These are phyloP conservation scores for Acanthamoeba royreba DNA, from an alignment of 208 protist species.

Conservation along the genomic window DNA sequence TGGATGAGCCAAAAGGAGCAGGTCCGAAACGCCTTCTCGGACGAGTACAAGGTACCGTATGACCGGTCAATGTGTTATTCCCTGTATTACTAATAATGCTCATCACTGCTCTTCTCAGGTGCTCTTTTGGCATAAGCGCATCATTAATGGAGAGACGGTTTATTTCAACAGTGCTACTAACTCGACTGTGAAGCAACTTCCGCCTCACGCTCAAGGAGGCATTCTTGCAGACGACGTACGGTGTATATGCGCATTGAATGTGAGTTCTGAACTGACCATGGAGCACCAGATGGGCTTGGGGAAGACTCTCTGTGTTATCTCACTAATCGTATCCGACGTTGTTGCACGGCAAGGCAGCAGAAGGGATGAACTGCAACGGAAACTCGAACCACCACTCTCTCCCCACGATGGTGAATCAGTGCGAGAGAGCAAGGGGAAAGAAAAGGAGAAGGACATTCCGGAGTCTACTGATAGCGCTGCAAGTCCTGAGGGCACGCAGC, in stretches of 20 bases:
- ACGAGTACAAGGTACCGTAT: background rate
- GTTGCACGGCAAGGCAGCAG: background rate
- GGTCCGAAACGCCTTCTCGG: background rate
- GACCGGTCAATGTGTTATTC: background rate
- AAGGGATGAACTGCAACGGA: too few relatives aligned
- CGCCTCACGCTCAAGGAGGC: background rate
- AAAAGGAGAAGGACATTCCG: too few relatives aligned
- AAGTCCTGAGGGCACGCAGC: too few relatives aligned
- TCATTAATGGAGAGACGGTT: background rate
- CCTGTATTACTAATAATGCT: background rate
- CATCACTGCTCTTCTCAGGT: background rate
- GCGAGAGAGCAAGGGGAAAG: background rate
- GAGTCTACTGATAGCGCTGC: too few relatives aligned
- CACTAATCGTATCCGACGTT: background rate
- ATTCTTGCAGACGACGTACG: slow-evolving; percentile 7
- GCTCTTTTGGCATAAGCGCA: background rate
- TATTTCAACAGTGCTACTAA: slow-evolving; percentile 28
- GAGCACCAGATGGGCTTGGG: background rate
- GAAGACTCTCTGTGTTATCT: slow-evolving; percentile 33
- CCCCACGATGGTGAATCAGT: too few relatives aligned
- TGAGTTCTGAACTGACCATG: background rate
- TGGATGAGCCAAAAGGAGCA: slow-evolving; percentile 31
- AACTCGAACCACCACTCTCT: too few relatives aligned
- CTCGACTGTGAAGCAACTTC: background rate
- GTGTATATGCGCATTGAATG: background rate